A percentile compares a stretch with the other conserved stretches of the same genome.
Evolutionary conservation across 2,329 filamentous ascomycete species (phyloP).

Genomic region (Bipolaris gigantea): DNA sequence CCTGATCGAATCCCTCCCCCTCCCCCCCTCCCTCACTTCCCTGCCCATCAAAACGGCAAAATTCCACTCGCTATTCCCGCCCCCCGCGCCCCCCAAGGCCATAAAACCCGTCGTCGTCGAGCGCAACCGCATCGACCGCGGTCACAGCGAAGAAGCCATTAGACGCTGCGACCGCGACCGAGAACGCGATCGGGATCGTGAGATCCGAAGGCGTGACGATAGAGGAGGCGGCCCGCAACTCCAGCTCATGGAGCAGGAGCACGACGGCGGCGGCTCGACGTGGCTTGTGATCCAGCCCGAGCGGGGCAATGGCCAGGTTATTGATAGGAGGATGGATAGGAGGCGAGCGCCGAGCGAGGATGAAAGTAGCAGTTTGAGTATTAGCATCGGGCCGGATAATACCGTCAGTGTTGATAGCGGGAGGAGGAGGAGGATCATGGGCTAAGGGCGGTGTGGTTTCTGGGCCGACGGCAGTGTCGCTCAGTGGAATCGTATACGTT

Average conservation of each 20-base stretch:
- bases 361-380: conserved; percentile 40
- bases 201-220: conserved; percentile 9
- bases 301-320: conserved; percentile 37
- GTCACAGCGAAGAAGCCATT: conserved; percentile 4
- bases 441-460: conserved; percentile 5
- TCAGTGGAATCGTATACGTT: not conserved
- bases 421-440: conserved; percentile 35
- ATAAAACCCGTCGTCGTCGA: conserved; percentile 16
- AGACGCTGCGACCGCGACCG: conserved; percentile 6
- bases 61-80: conserved; percentile 34
- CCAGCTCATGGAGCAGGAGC: conserved; percentile 43
- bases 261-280: conserved; percentile 37
- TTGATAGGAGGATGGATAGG: conserved; percentile 13
- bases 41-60: conserved; percentile 35
- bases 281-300: conserved; percentile 45
- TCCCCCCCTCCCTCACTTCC: conserved; percentile 32
- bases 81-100: conserved; percentile 32
- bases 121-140: conserved; percentile 21
- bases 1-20: conserved; percentile 32
- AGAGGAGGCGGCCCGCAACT: conserved; percentile 27
- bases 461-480: not conserved
- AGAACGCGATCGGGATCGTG: conserved; percentile 3
- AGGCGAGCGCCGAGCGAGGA: conserved; percentile 33
- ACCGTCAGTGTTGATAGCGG: conserved; percentile 45
- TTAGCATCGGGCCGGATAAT: conserved; percentile 44